Evolutionary conservation across 257 asterid genomes (phyloP), one percentile per base, ranked within the genome.

Genomic region (Echites panduratus): DNA sequence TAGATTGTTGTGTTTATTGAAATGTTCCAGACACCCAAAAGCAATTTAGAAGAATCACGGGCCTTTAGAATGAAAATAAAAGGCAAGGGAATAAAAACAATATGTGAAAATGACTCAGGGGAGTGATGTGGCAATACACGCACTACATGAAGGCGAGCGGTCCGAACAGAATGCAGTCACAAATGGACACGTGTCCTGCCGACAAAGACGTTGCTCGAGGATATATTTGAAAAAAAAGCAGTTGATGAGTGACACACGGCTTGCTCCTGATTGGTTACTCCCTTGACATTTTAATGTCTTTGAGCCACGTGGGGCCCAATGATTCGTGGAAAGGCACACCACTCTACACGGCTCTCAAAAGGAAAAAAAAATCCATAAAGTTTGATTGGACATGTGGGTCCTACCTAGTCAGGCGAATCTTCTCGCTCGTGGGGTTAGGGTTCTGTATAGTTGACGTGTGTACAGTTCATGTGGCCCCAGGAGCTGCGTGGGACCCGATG

Each of bases 181-280:
- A 4, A 53, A 0, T 0, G 75, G 87, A 87, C 89, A 87, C 95
- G 91, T 85, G 93, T 77, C 84, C 72, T 82, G 71, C 89, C 89
- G 91, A 90, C 89, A 82, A 50, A 78, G 87, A 88, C 87, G 82
- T 70, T 38, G 81, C 63, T 49, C 85, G 82, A 84, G 75, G 87
- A 82, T 79, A 54, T 66, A 83, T 76, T 80, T 79, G 79, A 79
- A 72, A 89, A n/a, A 53, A 87, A 81, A 72, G 81, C 64, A 70
- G 86, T 85, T 82, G 82, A 68, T 76, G 73, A 84, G 40, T 63
- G 44, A 70, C 84, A 80, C 87, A 90, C 88, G 91, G 75, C 96
- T 88, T 80, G 79, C 4, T 22, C 70, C 80, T 65, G 69, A 90
- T 88, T 90, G 96, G 95, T 81, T 78, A 8, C 54, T 70, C 56